Percentiles rank a stretch among this genome's conserved stretches.
These are phyloP conservation scores for Phytopythium cucurbitacearum DNA, from an alignment of 352 stramenopile genomes.

Conservation along the genomic window DNA sequence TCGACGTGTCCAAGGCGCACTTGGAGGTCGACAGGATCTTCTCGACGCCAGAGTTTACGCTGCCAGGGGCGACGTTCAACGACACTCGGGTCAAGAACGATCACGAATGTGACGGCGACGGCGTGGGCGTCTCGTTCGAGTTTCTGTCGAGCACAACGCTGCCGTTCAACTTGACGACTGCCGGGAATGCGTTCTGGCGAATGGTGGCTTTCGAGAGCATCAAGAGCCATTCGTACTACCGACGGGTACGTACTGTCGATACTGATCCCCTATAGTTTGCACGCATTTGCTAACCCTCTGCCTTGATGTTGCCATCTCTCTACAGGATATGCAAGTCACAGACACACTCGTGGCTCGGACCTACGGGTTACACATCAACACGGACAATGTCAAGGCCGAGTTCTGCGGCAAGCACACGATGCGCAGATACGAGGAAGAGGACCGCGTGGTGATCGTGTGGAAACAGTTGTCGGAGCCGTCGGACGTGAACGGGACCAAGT, in stretches of 20 bases:
- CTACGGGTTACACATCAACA: slow-evolving; percentile 19
- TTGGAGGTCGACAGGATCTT: slow-evolving; percentile 16
- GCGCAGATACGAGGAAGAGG: slow-evolving; percentile 24
- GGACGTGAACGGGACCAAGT: slow-evolving; percentile 24
- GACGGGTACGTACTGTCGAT: not conserved
- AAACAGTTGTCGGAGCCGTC: slow-evolving; percentile 37
- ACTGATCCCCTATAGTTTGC: too few relatives aligned
- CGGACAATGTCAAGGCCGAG: slow-evolving; percentile 19
- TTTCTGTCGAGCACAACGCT: slow-evolving; percentile 27
- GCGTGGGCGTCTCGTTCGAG: slow-evolving; percentile 27
- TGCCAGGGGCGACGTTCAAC: slow-evolving; percentile 7
- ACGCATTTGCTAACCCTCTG: too few relatives aligned
- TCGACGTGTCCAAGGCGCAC: slow-evolving; percentile 12
- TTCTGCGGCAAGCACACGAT: slow-evolving; percentile 40
- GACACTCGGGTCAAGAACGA: slow-evolving; percentile 14
- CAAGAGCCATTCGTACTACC: slow-evolving; percentile 23
- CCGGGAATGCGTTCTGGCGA: slow-evolving; percentile 28
- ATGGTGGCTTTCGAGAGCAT: slow-evolving; percentile 23
- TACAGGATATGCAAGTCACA: slow-evolving; percentile 13
- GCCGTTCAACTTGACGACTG: slow-evolving; percentile 24
- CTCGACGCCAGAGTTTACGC: slow-evolving; percentile 10
- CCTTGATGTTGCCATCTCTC: too few relatives aligned
- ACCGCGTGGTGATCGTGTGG: slow-evolving; percentile 38
- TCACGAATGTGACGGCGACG: slow-evolving; percentile 6
- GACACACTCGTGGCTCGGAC: slow-evolving; percentile 17